A percentile compares a stretch with the other conserved stretches of the same genome.
Evolutionary conservation across 2,329 filamentous ascomycete species (phyloP).

Genomic region (Calonectria leucothoes): DNA sequence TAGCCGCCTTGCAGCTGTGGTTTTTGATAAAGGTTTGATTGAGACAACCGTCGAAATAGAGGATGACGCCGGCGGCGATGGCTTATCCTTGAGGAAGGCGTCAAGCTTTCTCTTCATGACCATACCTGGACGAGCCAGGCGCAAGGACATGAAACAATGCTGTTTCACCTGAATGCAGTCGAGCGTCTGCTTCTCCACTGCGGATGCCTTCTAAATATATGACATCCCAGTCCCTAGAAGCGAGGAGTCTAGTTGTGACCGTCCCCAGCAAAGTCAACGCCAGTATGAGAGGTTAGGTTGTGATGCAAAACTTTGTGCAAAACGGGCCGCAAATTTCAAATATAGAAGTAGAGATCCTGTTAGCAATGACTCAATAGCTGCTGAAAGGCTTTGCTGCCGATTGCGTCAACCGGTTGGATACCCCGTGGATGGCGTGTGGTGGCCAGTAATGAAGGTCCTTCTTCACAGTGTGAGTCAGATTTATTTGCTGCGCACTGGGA

Average conservation of each 20-base stretch:
- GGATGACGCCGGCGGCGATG: neutral
- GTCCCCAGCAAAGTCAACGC: neutral
- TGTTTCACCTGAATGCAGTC: neutral
- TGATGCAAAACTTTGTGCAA: neutral
- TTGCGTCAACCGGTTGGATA: neutral
- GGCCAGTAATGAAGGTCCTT: neutral
- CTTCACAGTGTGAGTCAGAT: slow-evolving; percentile 1
- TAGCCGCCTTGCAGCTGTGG: neutral
- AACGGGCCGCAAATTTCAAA: neutral
- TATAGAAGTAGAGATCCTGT: neutral
- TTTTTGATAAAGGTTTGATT: neutral
- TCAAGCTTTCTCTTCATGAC: slow-evolving; percentile 52
- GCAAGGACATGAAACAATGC: slow-evolving; percentile 34
- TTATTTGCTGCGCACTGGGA: neutral
- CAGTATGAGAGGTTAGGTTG: no score
- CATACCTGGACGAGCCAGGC: slow-evolving; percentile 34
- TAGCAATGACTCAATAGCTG: neutral
- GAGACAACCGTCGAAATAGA: neutral
- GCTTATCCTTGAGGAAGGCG: slow-evolving; percentile 38
- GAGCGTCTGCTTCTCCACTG: no score
- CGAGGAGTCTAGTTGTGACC: no score
- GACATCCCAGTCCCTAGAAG: neutral
- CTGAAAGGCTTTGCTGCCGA: neutral
- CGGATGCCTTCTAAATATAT: neutral
- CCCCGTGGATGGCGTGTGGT: no score